These are phyloP conservation scores for Silene coronaria DNA, from an alignment of 179 eudicot species.

Conservation along the genomic window DNA sequence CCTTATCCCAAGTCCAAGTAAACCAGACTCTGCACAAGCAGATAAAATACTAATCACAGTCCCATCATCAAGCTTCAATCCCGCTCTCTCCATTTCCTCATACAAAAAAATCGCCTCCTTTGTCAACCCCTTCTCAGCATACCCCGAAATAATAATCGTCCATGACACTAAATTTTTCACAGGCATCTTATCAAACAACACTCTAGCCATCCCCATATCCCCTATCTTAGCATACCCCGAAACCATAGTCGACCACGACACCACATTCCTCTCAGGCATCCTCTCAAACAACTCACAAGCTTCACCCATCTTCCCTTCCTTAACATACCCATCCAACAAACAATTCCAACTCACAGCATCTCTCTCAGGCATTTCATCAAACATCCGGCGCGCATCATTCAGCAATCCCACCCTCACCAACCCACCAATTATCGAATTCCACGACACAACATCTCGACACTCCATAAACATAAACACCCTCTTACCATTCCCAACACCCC, in stretches of 20 bases:
- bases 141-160: conserved; percentile 27
- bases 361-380: conserved; percentile 27
- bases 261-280: conserved; percentile 24
- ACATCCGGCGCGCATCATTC: conserved; percentile 21
- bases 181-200: conserved; percentile 27
- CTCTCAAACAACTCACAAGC: conserved; percentile 19
- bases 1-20: conserved; percentile 23
- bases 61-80: conserved; percentile 24
- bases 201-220: conserved; percentile 23
- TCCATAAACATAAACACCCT: conserved; percentile 23
- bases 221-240: conserved; percentile 22
- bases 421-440: conserved; percentile 27
- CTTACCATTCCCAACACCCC: conserved; percentile 16
- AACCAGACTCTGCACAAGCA: conserved; percentile 24
- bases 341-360: conserved; percentile 26
- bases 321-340: conserved; percentile 27
- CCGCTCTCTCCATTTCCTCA: conserved; percentile 22
- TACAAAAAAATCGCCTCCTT: conserved; percentile 25
- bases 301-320: conserved; percentile 12
- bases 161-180: conserved; percentile 27
- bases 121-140: conserved; percentile 22
- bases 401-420: conserved; percentile 17
- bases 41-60: conserved; percentile 22
- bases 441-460: conserved; percentile 20
- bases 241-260: conserved; percentile 25